Conservation (phyloP, 805 yeast species). For the Saturnispora zaruensis region DNA sequence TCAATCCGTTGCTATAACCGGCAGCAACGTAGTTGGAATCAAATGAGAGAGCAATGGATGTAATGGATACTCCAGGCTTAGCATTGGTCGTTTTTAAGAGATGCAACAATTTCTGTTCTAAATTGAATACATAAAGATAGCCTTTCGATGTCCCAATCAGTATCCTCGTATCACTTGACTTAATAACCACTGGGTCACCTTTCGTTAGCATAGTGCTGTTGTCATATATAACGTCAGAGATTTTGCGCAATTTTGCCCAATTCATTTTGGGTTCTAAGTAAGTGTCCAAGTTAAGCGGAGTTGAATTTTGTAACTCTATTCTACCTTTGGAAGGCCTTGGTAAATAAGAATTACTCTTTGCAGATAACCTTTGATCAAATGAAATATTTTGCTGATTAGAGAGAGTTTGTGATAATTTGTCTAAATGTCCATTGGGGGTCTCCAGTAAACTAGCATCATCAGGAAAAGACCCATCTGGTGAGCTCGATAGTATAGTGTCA, state of each 20-base stretch:
- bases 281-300: not conserved
- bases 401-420: not conserved
- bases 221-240: constrained; percentile 18
- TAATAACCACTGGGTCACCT: constrained; percentile 45
- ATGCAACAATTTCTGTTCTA: constrained; percentile 47
- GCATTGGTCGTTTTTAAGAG: constrained; percentile 31
- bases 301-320: not conserved
- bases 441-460: not conserved
- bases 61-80: constrained; percentile 38
- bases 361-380: constrained; percentile 4
- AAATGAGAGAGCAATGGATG: constrained; percentile 48
- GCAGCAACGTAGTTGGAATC: constrained; percentile 66
- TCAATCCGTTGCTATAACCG: constrained; percentile 58
- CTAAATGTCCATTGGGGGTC: not conserved
- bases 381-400: not conserved
- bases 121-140: constrained; percentile 54
- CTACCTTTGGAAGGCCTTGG: not conserved
- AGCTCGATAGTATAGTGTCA: not conserved
- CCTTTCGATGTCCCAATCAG: constrained; percentile 71
- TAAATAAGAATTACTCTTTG: not conserved
- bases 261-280: constrained; percentile 13
- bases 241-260: constrained; percentile 25
- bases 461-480: not conserved
- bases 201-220: constrained; percentile 21
- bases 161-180: constrained; percentile 35